These are phyloP conservation scores for Saxophila tyrrhenica DNA, from an alignment of 495 filamentous ascomycete genomes.

Conservation along the genomic window DNA sequence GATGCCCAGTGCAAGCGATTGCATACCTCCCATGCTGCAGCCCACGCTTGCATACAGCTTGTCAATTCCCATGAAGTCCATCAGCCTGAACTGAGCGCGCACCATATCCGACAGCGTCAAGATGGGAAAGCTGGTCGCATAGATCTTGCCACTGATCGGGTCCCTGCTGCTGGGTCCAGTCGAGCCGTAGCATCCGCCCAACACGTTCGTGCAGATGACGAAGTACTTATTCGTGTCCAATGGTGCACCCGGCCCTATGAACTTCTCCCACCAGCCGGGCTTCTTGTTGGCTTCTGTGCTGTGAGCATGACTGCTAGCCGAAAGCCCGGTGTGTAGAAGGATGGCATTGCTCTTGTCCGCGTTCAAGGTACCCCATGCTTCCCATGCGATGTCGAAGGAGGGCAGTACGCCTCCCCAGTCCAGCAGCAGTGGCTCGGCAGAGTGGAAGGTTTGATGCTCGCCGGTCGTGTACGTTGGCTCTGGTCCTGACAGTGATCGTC, in stretches of 20 bases:
- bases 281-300: slow-evolving; percentile 76
- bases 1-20: slow-evolving; percentile 82
- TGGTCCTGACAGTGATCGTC: slow-evolving; percentile 64
- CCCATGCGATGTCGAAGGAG: slow-evolving; percentile 82
- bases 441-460: slow-evolving; percentile 63
- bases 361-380: slow-evolving; percentile 85
- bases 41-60: slow-evolving; percentile 89
- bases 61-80: slow-evolving; percentile 67
- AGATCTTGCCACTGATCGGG: slow-evolving; percentile 74
- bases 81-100: slow-evolving; percentile 78
- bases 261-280: slow-evolving; percentile 98
- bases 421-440: slow-evolving; percentile 60
- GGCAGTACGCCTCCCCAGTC: slow-evolving; percentile 89
- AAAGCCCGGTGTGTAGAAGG: slow-evolving; percentile 85
- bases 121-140: slow-evolving; percentile 94
- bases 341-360: slow-evolving; percentile 77
- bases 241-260: slow-evolving; percentile 80
- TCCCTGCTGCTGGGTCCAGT: slow-evolving; percentile 84
- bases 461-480: slow-evolving; percentile 92
- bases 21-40: slow-evolving; percentile 97
- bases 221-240: slow-evolving; percentile 87
- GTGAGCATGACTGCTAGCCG: slow-evolving; percentile 89
- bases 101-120: slow-evolving; percentile 98
- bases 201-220: slow-evolving; percentile 91
- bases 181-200: slow-evolving; percentile 93